Base-by-base conservation (phyloP, 768 basidiomycete genomes). In the Tylopilus plumbeoviolaceoides region DNA sequence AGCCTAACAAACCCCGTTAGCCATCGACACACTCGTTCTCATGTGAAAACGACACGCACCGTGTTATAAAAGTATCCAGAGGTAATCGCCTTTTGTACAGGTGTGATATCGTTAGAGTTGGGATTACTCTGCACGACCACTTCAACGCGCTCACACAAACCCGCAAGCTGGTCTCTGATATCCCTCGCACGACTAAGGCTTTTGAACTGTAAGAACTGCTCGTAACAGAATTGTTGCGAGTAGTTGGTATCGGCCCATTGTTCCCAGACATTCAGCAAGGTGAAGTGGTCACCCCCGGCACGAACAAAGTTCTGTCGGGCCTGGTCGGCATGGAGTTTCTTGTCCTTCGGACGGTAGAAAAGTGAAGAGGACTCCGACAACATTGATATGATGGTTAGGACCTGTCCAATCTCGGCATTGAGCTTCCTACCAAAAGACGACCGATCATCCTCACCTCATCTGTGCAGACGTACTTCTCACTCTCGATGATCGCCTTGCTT, bases 201-300 rank as follows among this genome's bases (percentile, higher is more conserved):
- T 78, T 98, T 97, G 79, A 87, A 94, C 66, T 95, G 95, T 45
- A 97, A 70, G 73, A 91, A 98, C 59, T 95, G 91, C 65, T 95
- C 94, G 67, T 95, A 97, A 63, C 92, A 95, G 73, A 92, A 97
- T 62, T 95, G 91, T 66, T 98, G 92, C 20, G 92, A 95, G 66
- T 94, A 98, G 63, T 93, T 93, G 21, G 95, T 91, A 57, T 99
- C 97, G 18, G 90, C 90, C 97, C 97, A 99, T 65, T 98, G 95
- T 67, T 98, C 95, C 89, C 94, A 98, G 12, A 98, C 92, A 67
- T 98, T 98, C 25, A 99, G 78, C 21, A 99, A 72, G 7, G 95
- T 98, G 67, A 98, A 99, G 72, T 98, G 97, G 63, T 99, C 97
- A 21, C 97, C 97, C 27, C 97, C 95, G 0, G 90, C 77, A 45